Evolutionary conservation across 1,284 basidiomycete species (phyloP).

Genomic region (Rhodotorula glutinis): DNA sequence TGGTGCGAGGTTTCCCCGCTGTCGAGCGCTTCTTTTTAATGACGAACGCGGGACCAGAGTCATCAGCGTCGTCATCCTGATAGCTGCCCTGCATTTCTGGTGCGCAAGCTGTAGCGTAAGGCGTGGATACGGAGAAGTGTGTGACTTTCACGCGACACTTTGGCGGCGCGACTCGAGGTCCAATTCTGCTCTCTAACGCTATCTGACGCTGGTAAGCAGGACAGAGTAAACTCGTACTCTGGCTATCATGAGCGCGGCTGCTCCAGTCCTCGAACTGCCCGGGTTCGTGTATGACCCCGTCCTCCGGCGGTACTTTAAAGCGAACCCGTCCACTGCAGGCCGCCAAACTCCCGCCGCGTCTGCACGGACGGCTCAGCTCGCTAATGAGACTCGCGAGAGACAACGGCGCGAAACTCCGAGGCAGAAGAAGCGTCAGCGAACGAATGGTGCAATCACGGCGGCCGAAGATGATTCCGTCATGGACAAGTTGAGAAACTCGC

Average conservation of each 20-base stretch:
- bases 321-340: not conserved
- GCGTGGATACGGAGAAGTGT: too few relatives aligned
- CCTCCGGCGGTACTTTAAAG: constrained; percentile 31
- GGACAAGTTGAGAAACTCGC: not conserved
- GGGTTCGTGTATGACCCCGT: constrained; percentile 28
- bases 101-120: too few relatives aligned
- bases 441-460: too few relatives aligned
- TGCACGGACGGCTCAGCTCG: not conserved
- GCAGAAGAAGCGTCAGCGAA: constrained; percentile 7
- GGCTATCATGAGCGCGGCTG: constrained; percentile 4
- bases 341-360: not conserved
- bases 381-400: not conserved
- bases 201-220: too few relatives aligned
- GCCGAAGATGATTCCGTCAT: not conserved
- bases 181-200: too few relatives aligned
- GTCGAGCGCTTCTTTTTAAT: too few relatives aligned
- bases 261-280: constrained; percentile 24
- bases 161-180: too few relatives aligned
- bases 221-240: constrained; percentile 1
- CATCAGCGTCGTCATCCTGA: too few relatives aligned
- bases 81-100: too few relatives aligned
- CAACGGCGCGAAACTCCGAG: not conserved
- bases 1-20: too few relatives aligned
- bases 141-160: too few relatives aligned
- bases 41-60: too few relatives aligned